phyloP scores from a whole-genome alignment of 1,284 basidiomycete genomes.

The Trichosporon ovoides region DNA sequence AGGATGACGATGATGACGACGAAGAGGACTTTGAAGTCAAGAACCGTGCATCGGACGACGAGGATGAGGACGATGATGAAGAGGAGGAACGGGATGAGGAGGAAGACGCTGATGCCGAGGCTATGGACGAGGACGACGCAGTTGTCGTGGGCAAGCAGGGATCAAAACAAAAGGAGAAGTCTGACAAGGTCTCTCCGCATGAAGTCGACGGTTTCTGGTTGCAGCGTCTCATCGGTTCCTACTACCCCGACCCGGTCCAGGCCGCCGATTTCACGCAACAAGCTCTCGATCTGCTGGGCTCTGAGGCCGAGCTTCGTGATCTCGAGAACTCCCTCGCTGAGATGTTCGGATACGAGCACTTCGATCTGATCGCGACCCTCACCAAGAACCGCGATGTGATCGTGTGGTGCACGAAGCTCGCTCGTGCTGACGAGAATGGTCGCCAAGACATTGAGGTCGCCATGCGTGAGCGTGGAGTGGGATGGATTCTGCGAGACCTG shows the following conservation, averaged over 20 bases:
- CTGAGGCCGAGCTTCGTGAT: conserved; percentile 84
- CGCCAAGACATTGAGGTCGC: conserved; percentile 92
- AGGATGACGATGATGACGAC: conserved; percentile 88
- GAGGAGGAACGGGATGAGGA: conserved; percentile 55
- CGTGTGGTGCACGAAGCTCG: conserved; percentile 97
- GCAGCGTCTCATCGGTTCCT: conserved; percentile 82
- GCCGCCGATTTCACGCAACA: conserved; percentile 84
- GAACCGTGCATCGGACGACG: conserved; percentile 47
- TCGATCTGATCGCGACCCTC: conserved; percentile 84
- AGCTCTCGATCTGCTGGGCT: conserved; percentile 81
- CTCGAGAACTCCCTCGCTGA: conserved; percentile 97
- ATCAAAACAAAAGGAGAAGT: conserved; percentile 38
- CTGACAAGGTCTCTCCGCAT: conserved; percentile 78
- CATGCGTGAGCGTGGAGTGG: conserved; percentile 95
- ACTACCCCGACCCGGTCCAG: conserved; percentile 90
- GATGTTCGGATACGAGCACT: conserved; percentile 86
- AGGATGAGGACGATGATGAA: conserved; percentile 68
- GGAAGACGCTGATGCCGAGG: conserved; percentile 50
- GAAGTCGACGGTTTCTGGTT: conserved; percentile 98
- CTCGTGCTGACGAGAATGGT: conserved; percentile 83
- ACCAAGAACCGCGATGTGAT: conserved; percentile 94
- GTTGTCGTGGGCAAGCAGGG: conserved; percentile 61
- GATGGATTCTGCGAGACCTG: conserved; percentile 89
- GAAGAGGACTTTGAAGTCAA: conserved; percentile 64
- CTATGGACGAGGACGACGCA: conserved; percentile 46